Base-by-base conservation (phyloP, 768 basidiomycete species). In the Vararia minispora region DNA sequence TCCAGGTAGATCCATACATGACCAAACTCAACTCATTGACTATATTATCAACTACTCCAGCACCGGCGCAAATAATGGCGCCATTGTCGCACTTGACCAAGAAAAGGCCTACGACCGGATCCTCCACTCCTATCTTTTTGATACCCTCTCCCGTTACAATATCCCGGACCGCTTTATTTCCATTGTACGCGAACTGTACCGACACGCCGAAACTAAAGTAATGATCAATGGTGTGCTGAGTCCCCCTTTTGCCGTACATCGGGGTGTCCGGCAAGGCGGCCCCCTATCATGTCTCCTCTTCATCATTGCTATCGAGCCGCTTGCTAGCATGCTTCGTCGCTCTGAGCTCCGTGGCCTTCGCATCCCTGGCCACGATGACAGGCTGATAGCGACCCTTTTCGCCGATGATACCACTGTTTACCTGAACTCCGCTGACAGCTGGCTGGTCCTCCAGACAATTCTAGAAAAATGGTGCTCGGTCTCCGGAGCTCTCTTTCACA, bases 361-460 rank as follows among this genome's bases (percentile, higher is more conserved):
- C 5, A 42, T 52, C 3, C 39, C 41, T 2, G 49, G 47, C 1
- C 6, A 28, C 1, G 17, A 18, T 3, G 23, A 45, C 1, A 40
- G 24, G 26, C 27, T 51, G 8, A 43, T 52, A 1, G 39, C 41
- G 0, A 46, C 41, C 0, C 41, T 55, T 3, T 55, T 51, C 32
- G 49, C 52, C 0, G 56, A 58, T 26, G 53, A 58, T 24, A 58
- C 58, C 0, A 48, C 44, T 0, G 35, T 47, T 0, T 58, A 44
- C 37, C 34, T 58, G 5, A 39, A 42, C 0, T 3, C 37, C 0
- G 7, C n/a, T 0, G 60, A 61, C 31, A 25, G 42, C 13, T 45
- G 44, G n/a, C 11, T 9, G 12, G 32, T 12, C 5, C 35, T 49
- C 0, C 9, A 28, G 17, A 10, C 26, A 2, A 53, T 51, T 0